Percentiles rank a stretch among this genome's conserved stretches.
These are phyloP conservation scores for Pseudocercospora macadamiae DNA, from an alignment of 2,329 filamentous ascomycete species.

Conservation along the genomic window DNA sequence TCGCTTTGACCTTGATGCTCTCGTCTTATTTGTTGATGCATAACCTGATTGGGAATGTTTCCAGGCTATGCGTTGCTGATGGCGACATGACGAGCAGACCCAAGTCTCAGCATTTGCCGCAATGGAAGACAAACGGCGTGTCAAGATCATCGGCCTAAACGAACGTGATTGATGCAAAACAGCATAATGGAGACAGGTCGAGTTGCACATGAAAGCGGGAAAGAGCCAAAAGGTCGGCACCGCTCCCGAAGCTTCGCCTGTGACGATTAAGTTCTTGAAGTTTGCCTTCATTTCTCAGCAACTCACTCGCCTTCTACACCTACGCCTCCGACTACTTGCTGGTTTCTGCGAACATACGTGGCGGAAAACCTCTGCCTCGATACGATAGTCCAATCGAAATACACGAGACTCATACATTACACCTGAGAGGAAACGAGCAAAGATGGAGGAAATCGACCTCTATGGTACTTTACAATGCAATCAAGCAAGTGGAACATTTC, in stretches of 20 bases:
- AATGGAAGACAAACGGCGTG: background rate
- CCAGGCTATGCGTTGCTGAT: conserved; percentile 5
- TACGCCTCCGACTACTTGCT: background rate
- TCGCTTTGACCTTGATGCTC: background rate
- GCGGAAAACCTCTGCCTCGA: no score
- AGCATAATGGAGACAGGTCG: background rate
- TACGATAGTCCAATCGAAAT: no score
- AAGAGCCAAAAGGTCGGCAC: no score
- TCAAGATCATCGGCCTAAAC: background rate
- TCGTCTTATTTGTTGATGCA: background rate
- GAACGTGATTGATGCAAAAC: background rate
- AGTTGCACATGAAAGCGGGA: conserved; percentile 6
- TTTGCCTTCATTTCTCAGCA: background rate
- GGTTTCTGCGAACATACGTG: background rate
- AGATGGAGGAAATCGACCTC: conserved; percentile 57
- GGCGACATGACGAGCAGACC: conserved; percentile 30
- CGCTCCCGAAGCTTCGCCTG: background rate
- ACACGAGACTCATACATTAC: no score
- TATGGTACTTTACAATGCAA: conserved; percentile 48
- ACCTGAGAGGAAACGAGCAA: background rate
- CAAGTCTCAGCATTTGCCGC: conserved; percentile 14
- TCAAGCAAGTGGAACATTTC: background rate
- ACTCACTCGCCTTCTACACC: background rate
- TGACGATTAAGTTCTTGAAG: background rate
- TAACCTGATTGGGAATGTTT: conserved; percentile 9